phyloP scores from a whole-genome alignment of 495 filamentous ascomycete genomes.

The Xylaria acuta region DNA sequence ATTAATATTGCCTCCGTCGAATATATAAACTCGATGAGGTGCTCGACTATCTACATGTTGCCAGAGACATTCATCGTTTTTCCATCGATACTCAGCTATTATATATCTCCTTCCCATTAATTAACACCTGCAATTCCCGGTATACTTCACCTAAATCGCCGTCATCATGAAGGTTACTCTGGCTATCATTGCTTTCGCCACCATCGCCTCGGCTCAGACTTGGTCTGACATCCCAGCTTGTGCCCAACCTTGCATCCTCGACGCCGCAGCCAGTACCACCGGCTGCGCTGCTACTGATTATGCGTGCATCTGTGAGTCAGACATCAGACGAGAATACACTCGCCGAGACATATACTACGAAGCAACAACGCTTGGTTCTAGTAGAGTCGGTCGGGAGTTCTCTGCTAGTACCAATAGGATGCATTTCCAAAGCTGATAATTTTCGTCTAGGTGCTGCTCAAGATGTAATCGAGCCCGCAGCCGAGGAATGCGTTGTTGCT shows the following conservation, averaged over 20 bases:
- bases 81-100: neutral
- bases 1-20: neutral
- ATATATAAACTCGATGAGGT: conserved; percentile 4
- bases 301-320: neutral
- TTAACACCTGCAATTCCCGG: neutral
- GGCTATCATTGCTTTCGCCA: neutral
- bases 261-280: neutral
- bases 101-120: neutral
- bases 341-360: neutral
- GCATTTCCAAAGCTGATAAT: neutral
- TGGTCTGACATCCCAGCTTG: conserved; percentile 14
- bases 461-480: conserved; percentile 6
- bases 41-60: neutral
- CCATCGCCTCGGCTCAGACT: neutral
- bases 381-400: neutral
- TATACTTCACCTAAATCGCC: neutral
- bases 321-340: neutral
- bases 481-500: conserved; percentile 7
- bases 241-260: conserved; percentile 9
- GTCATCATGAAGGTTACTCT: neutral
- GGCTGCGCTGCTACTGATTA: neutral
- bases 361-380: neutral
- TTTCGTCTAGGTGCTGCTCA: neutral
- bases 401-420: neutral
- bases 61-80: neutral